Conservation (phyloP, 2,329 filamentous ascomycete species). For the Cladosporium austrohemisphaericum region DNA sequence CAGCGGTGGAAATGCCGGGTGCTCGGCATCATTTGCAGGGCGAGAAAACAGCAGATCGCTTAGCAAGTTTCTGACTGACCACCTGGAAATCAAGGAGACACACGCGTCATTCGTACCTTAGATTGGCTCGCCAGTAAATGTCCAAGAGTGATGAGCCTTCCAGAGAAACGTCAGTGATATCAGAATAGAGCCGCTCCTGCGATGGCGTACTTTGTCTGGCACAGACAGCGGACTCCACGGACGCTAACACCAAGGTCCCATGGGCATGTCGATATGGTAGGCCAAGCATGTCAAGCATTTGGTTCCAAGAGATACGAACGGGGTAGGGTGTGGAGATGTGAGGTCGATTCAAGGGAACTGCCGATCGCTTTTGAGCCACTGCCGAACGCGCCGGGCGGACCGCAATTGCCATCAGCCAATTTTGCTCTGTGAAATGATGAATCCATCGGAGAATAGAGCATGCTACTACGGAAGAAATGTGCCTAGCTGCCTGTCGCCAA, state of each 20-base stretch:
- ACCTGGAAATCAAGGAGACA: too few relatives aligned
- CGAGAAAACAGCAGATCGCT: too few relatives aligned
- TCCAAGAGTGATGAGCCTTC: too few relatives aligned
- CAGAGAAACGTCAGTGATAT: background rate
- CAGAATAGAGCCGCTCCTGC: background rate
- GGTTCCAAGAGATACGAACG: background rate
- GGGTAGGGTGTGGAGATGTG: background rate
- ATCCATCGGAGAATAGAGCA: background rate
- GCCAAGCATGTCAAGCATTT: constrained; percentile 10
- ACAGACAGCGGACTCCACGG: too few relatives aligned
- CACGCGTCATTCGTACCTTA: too few relatives aligned
- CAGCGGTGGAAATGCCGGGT: too few relatives aligned
- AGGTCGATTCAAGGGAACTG: background rate
- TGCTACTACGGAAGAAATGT: background rate
- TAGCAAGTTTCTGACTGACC: too few relatives aligned
- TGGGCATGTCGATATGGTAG: background rate
- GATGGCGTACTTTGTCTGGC: background rate
- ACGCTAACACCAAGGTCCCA: too few relatives aligned
- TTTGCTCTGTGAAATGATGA: background rate
- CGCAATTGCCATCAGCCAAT: constrained; percentile 2
- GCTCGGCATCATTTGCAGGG: too few relatives aligned
- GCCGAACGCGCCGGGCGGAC: constrained; percentile 8
- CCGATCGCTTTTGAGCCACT: background rate
- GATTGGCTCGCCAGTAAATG: too few relatives aligned
- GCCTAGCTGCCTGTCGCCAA: background rate